These are phyloP conservation scores for Fusarium caatingaense DNA, from an alignment of 2,329 filamentous ascomycete genomes.

Conservation along the genomic window DNA sequence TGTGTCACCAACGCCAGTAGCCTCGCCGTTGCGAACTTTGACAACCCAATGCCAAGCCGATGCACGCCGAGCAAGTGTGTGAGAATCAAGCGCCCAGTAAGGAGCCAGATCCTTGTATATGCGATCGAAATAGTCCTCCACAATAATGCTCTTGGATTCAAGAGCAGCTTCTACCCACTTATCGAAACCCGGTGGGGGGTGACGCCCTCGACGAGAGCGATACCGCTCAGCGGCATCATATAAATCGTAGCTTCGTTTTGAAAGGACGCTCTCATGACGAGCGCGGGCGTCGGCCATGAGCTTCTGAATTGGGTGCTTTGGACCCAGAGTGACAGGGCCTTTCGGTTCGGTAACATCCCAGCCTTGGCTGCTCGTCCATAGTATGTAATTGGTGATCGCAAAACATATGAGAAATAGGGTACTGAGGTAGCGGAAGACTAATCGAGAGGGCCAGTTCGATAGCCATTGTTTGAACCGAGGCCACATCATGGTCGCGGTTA, in stretches of 20 bases:
- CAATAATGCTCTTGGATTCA: conserved; percentile 63
- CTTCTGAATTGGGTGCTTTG: conserved; percentile 62
- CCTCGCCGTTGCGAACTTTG: conserved; percentile 59
- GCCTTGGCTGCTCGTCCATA: conserved; percentile 47
- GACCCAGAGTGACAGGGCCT: conserved; percentile 39
- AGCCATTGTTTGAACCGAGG: conserved; percentile 45
- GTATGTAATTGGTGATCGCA: conserved; percentile 47
- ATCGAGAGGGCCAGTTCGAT: conserved; percentile 46
- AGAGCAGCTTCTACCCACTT: conserved; percentile 67
- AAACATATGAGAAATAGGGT: conserved; percentile 42
- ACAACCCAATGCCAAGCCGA: conserved; percentile 60
- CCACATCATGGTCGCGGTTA: conserved; percentile 41
- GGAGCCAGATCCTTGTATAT: conserved; percentile 72
- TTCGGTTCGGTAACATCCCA: conserved; percentile 45
- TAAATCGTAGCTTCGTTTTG: conserved; percentile 61
- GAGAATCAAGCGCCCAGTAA: conserved; percentile 67
- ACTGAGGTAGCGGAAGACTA: conserved; percentile 47
- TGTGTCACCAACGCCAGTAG: conserved; percentile 54
- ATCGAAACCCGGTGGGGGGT: conserved; percentile 73
- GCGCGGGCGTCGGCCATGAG: conserved; percentile 61
- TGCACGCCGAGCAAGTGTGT: conserved; percentile 54
- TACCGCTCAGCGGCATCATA: conserved; percentile 66
- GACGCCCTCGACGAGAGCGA: conserved; percentile 65
- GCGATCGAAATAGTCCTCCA: conserved; percentile 73
- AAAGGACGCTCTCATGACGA: conserved; percentile 56